phyloP scores from a whole-genome alignment of 2,329 filamentous ascomycete genomes.

The Fusarium sp. region DNA sequence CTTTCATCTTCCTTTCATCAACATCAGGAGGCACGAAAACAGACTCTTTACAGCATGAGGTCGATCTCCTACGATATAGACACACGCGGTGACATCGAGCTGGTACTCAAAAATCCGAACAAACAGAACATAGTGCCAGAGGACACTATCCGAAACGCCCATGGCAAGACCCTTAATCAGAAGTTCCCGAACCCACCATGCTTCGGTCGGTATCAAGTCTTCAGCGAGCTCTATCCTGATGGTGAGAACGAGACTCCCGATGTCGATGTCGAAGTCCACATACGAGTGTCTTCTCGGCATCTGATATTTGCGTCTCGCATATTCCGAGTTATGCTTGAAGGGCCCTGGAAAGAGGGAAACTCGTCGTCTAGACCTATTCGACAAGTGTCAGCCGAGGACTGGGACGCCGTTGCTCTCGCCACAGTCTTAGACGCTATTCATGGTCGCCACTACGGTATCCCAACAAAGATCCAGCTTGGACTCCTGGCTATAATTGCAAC shows the following conservation, averaged over 20 bases:
- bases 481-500: neutral
- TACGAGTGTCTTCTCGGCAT: neutral
- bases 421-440: conserved; percentile 3
- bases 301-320: neutral
- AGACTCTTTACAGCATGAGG: too few relatives aligned
- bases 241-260: rapidly evolving
- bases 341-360: neutral
- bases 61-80: neutral
- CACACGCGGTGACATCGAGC: neutral
- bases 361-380: neutral
- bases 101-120: neutral
- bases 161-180: too few relatives aligned
- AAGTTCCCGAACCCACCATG: neutral
- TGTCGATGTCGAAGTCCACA: neutral
- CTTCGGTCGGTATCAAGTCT: neutral
- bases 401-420: neutral
- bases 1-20: too few relatives aligned
- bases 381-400: neutral
- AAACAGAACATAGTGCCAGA: neutral
- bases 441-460: neutral
- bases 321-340: neutral
- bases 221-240: neutral
- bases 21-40: too few relatives aligned
- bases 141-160: too few relatives aligned
- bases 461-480: neutral